These are phyloP conservation scores for Thielaviopsis punctulata DNA, from an alignment of 2,329 filamentous ascomycete genomes.

Conservation along the genomic window DNA sequence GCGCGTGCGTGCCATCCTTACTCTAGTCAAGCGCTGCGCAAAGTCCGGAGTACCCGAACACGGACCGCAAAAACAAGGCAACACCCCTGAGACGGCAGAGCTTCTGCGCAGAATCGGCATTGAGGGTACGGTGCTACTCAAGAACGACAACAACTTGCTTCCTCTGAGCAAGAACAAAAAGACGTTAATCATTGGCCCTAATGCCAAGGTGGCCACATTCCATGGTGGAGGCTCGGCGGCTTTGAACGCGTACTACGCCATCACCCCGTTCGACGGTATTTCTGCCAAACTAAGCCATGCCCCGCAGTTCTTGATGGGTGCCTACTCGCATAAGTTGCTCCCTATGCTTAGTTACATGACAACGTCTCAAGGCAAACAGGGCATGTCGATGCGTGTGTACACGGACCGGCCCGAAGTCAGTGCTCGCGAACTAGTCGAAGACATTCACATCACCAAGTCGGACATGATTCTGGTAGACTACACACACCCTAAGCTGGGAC, in stretches of 20 bases:
- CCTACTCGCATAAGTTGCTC: conserved; percentile 46
- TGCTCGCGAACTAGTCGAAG: conserved; percentile 33
- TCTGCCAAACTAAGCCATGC: conserved; percentile 29
- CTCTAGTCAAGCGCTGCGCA: conserved; percentile 40
- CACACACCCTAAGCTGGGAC: conserved; percentile 33
- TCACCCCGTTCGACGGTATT: conserved; percentile 59
- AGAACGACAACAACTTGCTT: conserved; percentile 48
- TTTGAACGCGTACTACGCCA: conserved; percentile 43
- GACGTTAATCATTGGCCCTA: conserved; percentile 39
- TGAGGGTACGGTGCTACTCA: conserved; percentile 55
- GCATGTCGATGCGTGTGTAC: conserved; percentile 46
- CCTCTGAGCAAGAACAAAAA: conserved; percentile 47
- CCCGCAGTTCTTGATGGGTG: conserved; percentile 39
- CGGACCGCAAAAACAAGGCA: conserved; percentile 32
- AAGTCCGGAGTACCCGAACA: conserved; percentile 36
- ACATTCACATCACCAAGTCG: conserved; percentile 29
- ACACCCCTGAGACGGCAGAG: conserved; percentile 44
- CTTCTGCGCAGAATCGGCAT: conserved; percentile 48
- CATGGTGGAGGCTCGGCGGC: conserved; percentile 51
- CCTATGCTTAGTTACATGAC: conserved; percentile 38
- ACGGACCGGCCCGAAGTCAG: conserved; percentile 35
- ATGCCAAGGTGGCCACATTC: conserved; percentile 37
- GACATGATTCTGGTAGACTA: conserved; percentile 34
- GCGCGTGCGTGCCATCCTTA: conserved; percentile 38
- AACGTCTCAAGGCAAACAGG: conserved; percentile 35